Percentiles rank a stretch among this genome's conserved stretches.
Conservation (phyloP, 495 filamentous ascomycete species). For the Glarea lozoyensis region DNA sequence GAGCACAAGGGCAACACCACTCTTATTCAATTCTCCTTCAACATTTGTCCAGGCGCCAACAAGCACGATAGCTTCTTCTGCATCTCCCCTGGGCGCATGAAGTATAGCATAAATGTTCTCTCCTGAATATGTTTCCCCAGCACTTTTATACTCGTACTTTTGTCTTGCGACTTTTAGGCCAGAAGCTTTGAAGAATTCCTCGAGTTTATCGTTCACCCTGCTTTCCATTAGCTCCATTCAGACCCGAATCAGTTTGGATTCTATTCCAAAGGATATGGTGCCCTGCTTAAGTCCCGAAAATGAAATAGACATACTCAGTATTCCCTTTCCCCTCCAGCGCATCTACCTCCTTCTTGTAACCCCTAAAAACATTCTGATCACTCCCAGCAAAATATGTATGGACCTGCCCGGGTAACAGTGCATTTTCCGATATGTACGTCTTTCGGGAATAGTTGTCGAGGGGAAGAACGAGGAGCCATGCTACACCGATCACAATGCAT, state of each 20-base stretch:
- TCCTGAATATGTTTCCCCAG: conserved; percentile 64
- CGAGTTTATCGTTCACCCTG: conserved; percentile 61
- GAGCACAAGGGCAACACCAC: conserved; percentile 75
- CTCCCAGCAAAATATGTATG: conserved; percentile 96
- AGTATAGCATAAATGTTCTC: conserved; percentile 93
- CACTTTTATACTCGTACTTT: conserved; percentile 66
- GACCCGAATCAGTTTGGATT: conserved; percentile 4
- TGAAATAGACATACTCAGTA: conserved; percentile 37
- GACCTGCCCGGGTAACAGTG: conserved; percentile 88
- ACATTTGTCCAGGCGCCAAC: conserved; percentile 84
- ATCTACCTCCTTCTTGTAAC: conserved; percentile 79
- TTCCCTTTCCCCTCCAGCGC: conserved; percentile 45
- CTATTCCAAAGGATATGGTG: too few species aligned
- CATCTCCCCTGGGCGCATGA: conserved; percentile 91
- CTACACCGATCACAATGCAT: conserved; percentile 82
- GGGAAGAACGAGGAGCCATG: conserved; percentile 88
- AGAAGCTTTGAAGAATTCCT: conserved; percentile 61
- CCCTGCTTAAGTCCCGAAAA: too few species aligned
- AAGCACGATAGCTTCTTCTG: conserved; percentile 94
- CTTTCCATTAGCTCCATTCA: conserved; percentile 14
- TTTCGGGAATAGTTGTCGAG: conserved; percentile 83
- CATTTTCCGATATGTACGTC: conserved; percentile 98
- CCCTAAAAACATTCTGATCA: conserved; percentile 90
- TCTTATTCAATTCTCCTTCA: conserved; percentile 69
- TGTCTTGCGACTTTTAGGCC: conserved; percentile 83